A percentile compares a stretch with the other conserved stretches of the same genome.
These are phyloP conservation scores for Microdochium bolleyi DNA, from an alignment of 2,329 filamentous ascomycete genomes.

Conservation along the genomic window DNA sequence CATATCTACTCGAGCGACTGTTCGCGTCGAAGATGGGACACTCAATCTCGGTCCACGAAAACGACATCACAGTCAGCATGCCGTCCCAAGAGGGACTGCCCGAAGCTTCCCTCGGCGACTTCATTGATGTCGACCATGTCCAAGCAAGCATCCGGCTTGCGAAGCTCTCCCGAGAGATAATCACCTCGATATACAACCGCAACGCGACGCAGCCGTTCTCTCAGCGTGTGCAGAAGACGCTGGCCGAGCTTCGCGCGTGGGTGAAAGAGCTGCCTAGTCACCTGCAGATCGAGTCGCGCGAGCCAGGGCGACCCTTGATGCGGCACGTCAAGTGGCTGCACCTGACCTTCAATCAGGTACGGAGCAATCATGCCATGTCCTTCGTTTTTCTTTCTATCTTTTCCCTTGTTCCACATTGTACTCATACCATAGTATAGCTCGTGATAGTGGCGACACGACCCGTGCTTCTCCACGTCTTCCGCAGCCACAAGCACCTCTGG, in stretches of 20 bases:
- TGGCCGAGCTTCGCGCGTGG: constrained; percentile 24
- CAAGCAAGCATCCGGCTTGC: constrained; percentile 29
- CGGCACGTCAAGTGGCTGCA: constrained; percentile 3
- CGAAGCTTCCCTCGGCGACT: constrained; percentile 11
- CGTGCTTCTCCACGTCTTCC: constrained; percentile 23
- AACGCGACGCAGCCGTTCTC: constrained; percentile 11
- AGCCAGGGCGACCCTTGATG: constrained; percentile 1
- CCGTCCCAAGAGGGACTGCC: constrained; percentile 26
- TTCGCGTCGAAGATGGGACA: constrained; percentile 40
- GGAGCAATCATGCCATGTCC: too few species aligned
- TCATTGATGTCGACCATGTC: constrained; percentile 21
- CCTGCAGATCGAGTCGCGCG: constrained; percentile 14
- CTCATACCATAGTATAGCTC: too few species aligned
- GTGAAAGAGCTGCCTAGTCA: constrained; percentile 21
- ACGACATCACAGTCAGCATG: constrained; percentile 35
- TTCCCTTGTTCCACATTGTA: not conserved
- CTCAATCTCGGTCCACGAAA: constrained; percentile 37
- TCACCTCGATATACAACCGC: constrained; percentile 22
- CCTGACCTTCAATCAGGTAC: constrained; percentile 8
- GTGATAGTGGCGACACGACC: constrained; percentile 24
- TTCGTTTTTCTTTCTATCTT: too few species aligned
- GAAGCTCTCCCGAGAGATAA: constrained; percentile 16
- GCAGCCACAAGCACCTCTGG: constrained; percentile 16
- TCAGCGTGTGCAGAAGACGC: constrained; percentile 23
- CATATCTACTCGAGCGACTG: constrained; percentile 35